phyloP scores from a whole-genome alignment of 2,329 filamentous ascomycete species.

The Pseudopithomyces maydicus region DNA sequence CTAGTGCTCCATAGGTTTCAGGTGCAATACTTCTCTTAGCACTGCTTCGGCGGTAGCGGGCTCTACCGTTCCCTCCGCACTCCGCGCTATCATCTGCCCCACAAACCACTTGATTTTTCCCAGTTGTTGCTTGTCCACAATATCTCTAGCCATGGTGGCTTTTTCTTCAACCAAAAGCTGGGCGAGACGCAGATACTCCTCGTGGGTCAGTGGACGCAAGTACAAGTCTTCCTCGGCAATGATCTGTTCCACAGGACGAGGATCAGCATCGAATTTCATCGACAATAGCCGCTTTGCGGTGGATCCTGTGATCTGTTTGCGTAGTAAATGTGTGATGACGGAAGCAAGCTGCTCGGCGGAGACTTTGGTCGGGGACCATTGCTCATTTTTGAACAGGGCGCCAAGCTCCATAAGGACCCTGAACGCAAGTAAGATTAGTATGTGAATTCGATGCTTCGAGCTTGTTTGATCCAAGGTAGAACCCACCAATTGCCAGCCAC shows the following conservation, averaged over 20 bases:
- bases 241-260: constrained; percentile 56
- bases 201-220: constrained; percentile 59
- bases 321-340: constrained; percentile 48
- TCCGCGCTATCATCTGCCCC: constrained; percentile 69
- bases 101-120: constrained; percentile 73
- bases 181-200: constrained; percentile 63
- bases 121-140: constrained; percentile 62
- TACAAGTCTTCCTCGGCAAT: constrained; percentile 62
- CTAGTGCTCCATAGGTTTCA: constrained; percentile 16
- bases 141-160: constrained; percentile 62
- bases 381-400: constrained; percentile 49
- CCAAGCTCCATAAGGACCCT: constrained; percentile 59
- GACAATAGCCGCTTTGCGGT: constrained; percentile 66
- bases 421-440: not conserved
- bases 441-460: not conserved
- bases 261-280: constrained; percentile 58
- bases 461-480: not conserved
- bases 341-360: constrained; percentile 48
- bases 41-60: constrained; percentile 62
- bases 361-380: constrained; percentile 51
- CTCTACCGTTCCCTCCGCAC: constrained; percentile 66
- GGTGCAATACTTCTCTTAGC: constrained; percentile 54
- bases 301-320: constrained; percentile 55
- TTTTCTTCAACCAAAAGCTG: constrained; percentile 59
- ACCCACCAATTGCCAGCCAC: constrained; percentile 62